Conservation (phyloP, 805 yeast genomes). For the Wickerhamiella musiphila region DNA sequence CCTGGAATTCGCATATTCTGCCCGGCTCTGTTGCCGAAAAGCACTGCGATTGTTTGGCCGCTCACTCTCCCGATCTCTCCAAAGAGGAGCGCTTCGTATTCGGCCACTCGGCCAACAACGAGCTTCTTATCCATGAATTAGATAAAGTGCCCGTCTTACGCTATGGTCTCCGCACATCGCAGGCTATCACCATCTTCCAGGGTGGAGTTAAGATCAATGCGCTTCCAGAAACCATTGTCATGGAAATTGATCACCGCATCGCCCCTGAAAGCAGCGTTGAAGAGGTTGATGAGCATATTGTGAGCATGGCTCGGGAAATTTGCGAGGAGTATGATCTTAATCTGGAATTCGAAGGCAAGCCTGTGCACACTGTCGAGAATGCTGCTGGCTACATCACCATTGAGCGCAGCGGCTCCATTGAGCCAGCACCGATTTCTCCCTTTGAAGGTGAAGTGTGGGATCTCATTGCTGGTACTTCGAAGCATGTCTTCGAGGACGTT, state of each 20-base stretch:
- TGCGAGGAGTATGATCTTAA: constrained; percentile 33
- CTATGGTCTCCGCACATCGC: constrained; percentile 37
- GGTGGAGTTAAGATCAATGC: constrained; percentile 68
- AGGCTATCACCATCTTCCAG: constrained; percentile 42
- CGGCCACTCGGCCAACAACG: constrained; percentile 1
- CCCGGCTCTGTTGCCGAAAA: constrained; percentile 23
- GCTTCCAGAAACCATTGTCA: constrained; percentile 40
- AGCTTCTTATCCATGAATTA: constrained; percentile 6
- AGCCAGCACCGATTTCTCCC: constrained; percentile 42
- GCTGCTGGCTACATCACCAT: too few relatives aligned
- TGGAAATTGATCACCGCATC: constrained; percentile 44
- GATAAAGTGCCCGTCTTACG: background rate
- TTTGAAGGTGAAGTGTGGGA: constrained; percentile 30
- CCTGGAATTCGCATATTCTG: constrained; percentile 31
- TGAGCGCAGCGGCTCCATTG: constrained; percentile 17
- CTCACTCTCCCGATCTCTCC: constrained; percentile 22
- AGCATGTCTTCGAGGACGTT: constrained; percentile 43
- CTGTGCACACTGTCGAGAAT: constrained; percentile 6
- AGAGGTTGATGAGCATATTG: constrained; percentile 24
- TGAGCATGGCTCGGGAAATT: constrained; percentile 21
- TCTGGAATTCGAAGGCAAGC: constrained; percentile 16
- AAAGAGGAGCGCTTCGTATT: background rate
- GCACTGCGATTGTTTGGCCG: constrained; percentile 45
- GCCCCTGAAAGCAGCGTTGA: too few relatives aligned
- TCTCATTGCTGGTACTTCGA: constrained; percentile 43